Evolutionary conservation across 2,329 filamentous ascomycete species (phyloP).

Genomic region (Neurospora crassa): DNA sequence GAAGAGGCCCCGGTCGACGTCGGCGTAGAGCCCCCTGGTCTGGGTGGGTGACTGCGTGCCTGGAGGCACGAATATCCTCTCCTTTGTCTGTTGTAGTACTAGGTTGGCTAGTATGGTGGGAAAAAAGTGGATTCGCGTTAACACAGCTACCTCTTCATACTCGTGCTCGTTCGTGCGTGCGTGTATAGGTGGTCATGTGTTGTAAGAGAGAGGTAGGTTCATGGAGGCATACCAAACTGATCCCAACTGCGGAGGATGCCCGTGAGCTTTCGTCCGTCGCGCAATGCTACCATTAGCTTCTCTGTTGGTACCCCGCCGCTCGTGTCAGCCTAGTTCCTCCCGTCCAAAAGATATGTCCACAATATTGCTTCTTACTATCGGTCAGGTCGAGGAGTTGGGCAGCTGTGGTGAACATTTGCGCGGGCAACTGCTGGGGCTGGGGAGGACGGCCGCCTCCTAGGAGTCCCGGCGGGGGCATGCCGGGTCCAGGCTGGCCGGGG

Average conservation of each 20-base stretch:
- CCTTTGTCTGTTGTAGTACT: conserved; percentile 84
- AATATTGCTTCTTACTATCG: conserved; percentile 62
- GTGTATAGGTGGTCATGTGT: not conserved
- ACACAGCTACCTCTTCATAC: conserved; percentile 9
- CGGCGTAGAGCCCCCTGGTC: conserved; percentile 59
- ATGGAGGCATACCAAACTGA: conserved; percentile 68
- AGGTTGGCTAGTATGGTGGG: conserved; percentile 61
- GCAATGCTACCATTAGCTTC: conserved; percentile 84
- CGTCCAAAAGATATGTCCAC: not conserved
- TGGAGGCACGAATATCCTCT: conserved; percentile 66
- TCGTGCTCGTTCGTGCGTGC: not conserved
- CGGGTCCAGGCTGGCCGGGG: conserved; percentile 7
- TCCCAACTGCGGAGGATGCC: conserved; percentile 94
- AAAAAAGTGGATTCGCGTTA: conserved; percentile 12
- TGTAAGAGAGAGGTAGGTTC: conserved; percentile 6
- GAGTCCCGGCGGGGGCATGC: conserved; percentile 12
- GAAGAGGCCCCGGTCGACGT: conserved; percentile 78
- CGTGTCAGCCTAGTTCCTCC: conserved; percentile 11
- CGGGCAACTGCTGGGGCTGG: conserved; percentile 59
- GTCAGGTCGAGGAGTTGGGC: conserved; percentile 92
- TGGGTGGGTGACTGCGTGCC: conserved; percentile 29
- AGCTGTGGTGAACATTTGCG: conserved; percentile 97
- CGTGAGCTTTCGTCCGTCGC: conserved; percentile 88
- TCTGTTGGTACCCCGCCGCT: conserved; percentile 45
- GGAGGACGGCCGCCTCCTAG: conserved; percentile 18